Evolutionary conservation across 208 protist species (phyloP).

Genomic region (Acanthamoeba royreba): DNA sequence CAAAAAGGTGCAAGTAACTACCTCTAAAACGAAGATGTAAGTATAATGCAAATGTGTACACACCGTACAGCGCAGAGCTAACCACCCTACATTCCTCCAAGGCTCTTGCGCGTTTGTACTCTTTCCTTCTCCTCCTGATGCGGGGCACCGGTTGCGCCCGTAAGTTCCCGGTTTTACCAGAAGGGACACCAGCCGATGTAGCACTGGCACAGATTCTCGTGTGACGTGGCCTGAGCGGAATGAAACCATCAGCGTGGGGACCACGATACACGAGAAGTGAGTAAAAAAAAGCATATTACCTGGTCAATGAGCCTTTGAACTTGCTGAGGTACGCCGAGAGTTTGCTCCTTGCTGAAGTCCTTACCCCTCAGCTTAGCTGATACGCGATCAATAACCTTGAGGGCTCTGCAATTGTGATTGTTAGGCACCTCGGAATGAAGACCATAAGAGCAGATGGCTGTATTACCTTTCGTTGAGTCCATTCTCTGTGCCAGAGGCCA

Average conservation of each 20-base stretch:
- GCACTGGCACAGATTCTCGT: slow-evolving; percentile 98
- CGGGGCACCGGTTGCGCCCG: no score
- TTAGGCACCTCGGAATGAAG: no score
- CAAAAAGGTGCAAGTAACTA: no score
- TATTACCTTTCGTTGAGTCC: not conserved
- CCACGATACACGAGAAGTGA: not conserved
- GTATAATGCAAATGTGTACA: no score
- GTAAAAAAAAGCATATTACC: not conserved
- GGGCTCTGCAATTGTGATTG: slow-evolving; percentile 90
- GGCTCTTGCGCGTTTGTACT: no score
- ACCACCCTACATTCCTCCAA: no score
- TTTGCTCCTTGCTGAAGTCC: slow-evolving; percentile 86
- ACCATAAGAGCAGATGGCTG: not conserved
- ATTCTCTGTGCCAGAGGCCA: not conserved
- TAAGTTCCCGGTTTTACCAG: no score
- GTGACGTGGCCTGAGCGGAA: slow-evolving; percentile 95
- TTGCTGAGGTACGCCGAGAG: slow-evolving; percentile 66
- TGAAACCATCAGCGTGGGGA: no score
- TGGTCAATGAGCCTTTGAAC: slow-evolving; percentile 1
- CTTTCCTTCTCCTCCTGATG: not conserved
- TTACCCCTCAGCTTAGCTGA: slow-evolving; percentile 96
- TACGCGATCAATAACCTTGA: slow-evolving; percentile 95
- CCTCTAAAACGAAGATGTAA: no score
- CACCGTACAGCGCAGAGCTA: no score
- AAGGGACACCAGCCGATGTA: slow-evolving; percentile 96